phyloP scores from a whole-genome alignment of 768 basidiomycete species.

The Nidula microcarpa region DNA sequence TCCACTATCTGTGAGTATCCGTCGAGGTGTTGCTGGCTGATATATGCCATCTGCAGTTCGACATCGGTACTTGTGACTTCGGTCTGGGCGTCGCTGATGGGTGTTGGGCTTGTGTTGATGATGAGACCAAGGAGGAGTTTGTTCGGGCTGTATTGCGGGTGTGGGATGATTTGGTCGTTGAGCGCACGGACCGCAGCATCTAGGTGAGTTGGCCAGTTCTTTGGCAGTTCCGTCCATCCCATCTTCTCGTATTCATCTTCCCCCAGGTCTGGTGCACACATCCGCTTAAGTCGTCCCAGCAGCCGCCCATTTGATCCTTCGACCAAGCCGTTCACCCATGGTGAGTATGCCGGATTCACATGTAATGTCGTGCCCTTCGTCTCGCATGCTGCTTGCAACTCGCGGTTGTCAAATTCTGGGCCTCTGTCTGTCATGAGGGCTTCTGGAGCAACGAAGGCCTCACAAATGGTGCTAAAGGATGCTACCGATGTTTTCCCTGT shows the following conservation, averaged over 20 bases:
- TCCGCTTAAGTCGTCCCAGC: conserved; percentile 14
- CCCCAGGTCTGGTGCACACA: conserved; percentile 27
- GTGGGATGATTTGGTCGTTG: conserved; percentile 11
- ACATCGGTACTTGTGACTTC: conserved; percentile 1
- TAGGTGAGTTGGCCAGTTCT: conserved; percentile 26
- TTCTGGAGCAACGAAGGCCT: conserved; percentile 17
- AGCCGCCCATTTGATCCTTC: conserved; percentile 20
- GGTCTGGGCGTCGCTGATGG: neutral
- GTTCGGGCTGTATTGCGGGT: conserved; percentile 1
- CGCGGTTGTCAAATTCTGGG: conserved; percentile 27
- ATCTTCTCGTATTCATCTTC: conserved; percentile 18
- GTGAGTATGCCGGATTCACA: conserved; percentile 26
- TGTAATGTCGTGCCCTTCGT: conserved; percentile 10
- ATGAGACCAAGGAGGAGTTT: conserved; percentile 16
- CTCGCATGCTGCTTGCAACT: conserved; percentile 21
- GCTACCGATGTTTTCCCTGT: conserved; percentile 19
- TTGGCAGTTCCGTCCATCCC: conserved; percentile 13
- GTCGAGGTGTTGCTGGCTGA: conserved; percentile 22
- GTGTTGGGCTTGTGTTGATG: conserved; percentile 12
- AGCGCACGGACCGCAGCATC: conserved; percentile 16
- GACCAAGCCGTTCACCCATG: conserved; percentile 31
- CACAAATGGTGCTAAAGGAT: conserved; percentile 13
- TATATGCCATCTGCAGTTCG: conserved; percentile 20
- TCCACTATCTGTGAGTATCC: conserved; percentile 15
- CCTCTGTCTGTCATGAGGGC: conserved; percentile 34